phyloP scores from a whole-genome alignment of 768 basidiomycete genomes.

The Macrocybe gigantea region DNA sequence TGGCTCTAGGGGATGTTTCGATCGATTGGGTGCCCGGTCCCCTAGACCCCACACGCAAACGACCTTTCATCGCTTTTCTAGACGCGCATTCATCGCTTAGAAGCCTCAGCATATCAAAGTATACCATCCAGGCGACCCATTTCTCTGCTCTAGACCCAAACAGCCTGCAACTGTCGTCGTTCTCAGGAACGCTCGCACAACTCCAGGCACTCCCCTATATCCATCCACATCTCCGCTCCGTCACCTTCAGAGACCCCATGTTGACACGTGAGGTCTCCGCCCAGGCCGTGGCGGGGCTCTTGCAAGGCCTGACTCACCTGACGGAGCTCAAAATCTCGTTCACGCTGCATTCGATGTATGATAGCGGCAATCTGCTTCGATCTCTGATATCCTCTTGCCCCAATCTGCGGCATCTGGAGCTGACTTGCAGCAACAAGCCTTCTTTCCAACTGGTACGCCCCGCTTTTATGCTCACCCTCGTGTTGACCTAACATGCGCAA shows the following conservation, averaged over 20 bases:
- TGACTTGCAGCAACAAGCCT: slow-evolving; percentile 63
- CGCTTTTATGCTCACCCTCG: background rate
- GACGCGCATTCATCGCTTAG: slow-evolving; percentile 55
- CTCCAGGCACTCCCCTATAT: slow-evolving; percentile 55
- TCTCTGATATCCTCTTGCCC: slow-evolving; percentile 65
- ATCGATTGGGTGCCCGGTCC: slow-evolving; percentile 46
- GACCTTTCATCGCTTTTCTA: slow-evolving; percentile 63
- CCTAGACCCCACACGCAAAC: slow-evolving; percentile 23
- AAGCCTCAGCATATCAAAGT: slow-evolving; percentile 44
- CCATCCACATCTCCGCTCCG: slow-evolving; percentile 42
- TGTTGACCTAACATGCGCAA: background rate
- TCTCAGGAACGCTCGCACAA: slow-evolving; percentile 64
- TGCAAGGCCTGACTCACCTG: slow-evolving; percentile 50
- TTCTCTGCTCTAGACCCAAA: slow-evolving; percentile 41
- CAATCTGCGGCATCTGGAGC: slow-evolving; percentile 52
- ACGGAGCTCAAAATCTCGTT: slow-evolving; percentile 60
- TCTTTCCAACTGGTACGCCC: slow-evolving; percentile 64
- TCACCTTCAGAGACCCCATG: slow-evolving; percentile 62
- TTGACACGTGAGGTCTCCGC: slow-evolving; percentile 64
- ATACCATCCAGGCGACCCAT: slow-evolving; percentile 47
- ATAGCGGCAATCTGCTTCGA: slow-evolving; percentile 64
- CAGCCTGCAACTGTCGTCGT: slow-evolving; percentile 49
- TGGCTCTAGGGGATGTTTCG: slow-evolving; percentile 61
- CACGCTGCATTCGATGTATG: slow-evolving; percentile 67
- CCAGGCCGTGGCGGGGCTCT: slow-evolving; percentile 51